These are phyloP conservation scores for Globisporangium barbulae DNA, from an alignment of 352 stramenopile species.

Conservation along the genomic window DNA sequence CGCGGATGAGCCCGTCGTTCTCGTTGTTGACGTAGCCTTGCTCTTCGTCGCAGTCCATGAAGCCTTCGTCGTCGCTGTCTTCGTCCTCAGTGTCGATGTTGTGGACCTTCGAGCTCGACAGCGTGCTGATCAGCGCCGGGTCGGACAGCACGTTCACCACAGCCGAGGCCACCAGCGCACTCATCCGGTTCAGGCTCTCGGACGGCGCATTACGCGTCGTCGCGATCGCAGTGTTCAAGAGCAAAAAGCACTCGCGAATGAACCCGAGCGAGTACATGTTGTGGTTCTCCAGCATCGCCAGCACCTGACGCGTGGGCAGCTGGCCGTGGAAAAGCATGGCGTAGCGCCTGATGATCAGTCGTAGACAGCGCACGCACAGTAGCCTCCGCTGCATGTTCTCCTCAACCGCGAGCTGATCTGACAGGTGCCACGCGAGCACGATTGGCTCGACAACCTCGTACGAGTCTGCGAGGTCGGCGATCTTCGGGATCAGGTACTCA, in stretches of 20 bases:
- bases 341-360: slow-evolving; percentile 68
- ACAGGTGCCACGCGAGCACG: slow-evolving; percentile 79
- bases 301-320: slow-evolving; percentile 52
- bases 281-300: slow-evolving; percentile 62
- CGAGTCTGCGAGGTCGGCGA: slow-evolving; percentile 55
- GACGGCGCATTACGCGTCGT: slow-evolving; percentile 62
- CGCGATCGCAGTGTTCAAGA: slow-evolving; percentile 70
- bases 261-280: slow-evolving; percentile 42
- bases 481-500: slow-evolving; percentile 62
- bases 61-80: slow-evolving; percentile 30
- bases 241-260: slow-evolving; percentile 70
- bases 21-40: slow-evolving; percentile 56
- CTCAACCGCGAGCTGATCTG: slow-evolving; percentile 64
- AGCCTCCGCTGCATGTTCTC: slow-evolving; percentile 54
- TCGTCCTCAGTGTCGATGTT: slow-evolving; percentile 27
- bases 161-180: slow-evolving; percentile 36
- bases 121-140: slow-evolving; percentile 42
- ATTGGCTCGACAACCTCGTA: slow-evolving; percentile 75
- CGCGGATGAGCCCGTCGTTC: slow-evolving; percentile 63
- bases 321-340: slow-evolving; percentile 80
- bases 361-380: slow-evolving; percentile 62
- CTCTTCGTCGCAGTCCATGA: slow-evolving; percentile 55
- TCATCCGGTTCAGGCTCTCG: slow-evolving; percentile 59
- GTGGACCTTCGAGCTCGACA: slow-evolving; percentile 28
- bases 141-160: slow-evolving; percentile 64